A percentile compares a stretch with the other conserved stretches of the same genome.
phyloP scores from a whole-genome alignment of 495 filamentous ascomycete species.

The Aspergillus sparsus region DNA sequence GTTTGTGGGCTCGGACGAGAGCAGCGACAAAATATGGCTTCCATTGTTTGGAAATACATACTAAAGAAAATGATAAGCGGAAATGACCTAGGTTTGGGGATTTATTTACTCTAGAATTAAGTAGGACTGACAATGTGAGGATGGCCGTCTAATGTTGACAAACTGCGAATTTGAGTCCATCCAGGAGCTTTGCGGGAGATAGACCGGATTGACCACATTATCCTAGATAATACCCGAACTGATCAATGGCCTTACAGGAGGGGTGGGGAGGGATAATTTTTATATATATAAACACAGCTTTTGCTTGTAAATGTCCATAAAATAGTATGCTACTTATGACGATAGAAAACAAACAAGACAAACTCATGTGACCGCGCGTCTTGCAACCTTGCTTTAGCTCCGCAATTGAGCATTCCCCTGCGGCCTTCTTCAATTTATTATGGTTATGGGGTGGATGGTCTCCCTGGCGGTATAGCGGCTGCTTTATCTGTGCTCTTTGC shows the following conservation, averaged over 20 bases:
- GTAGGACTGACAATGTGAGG: conserved; percentile 51
- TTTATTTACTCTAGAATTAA: neutral
- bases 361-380: conserved; percentile 37
- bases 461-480: neutral
- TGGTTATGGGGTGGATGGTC: neutral
- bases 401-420: neutral
- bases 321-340: conserved; percentile 22
- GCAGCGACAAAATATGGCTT: conserved; percentile 67
- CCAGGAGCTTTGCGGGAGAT: conserved; percentile 27
- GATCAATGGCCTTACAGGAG: too few species aligned
- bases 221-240: neutral
- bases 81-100: neutral
- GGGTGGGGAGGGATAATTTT: too few species aligned
- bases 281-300: too few species aligned
- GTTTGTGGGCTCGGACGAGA: conserved; percentile 72
- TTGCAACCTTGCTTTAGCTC: conserved; percentile 13
- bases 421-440: neutral
- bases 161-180: conserved; percentile 35
- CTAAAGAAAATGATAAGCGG: conserved; percentile 46
- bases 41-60: conserved; percentile 63
- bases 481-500: neutral
- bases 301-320: neutral
- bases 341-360: conserved; percentile 32
- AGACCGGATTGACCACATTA: conserved; percentile 33
- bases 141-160: conserved; percentile 58